Percentiles rank a stretch among this genome's conserved stretches.
phyloP scores from a whole-genome alignment of 164 flowering plant genomes.

The Liquidambar formosana region DNA sequence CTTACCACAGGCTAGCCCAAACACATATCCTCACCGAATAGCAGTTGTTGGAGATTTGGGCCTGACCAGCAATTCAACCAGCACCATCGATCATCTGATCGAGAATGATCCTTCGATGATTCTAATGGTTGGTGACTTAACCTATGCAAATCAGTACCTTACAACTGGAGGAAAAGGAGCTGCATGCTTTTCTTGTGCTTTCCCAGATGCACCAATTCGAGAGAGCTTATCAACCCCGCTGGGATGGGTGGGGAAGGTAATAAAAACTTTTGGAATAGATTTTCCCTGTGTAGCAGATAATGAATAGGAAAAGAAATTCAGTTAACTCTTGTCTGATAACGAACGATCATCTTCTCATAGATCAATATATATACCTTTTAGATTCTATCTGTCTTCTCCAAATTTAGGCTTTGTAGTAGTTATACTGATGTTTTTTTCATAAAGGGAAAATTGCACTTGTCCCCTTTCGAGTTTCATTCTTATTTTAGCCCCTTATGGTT shows the following conservation, averaged over 20 bases:
- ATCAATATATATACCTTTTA: too few relatives aligned
- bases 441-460: too few relatives aligned
- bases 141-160: conserved; percentile 81
- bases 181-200: conserved; percentile 72
- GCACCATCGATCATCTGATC: conserved; percentile 74
- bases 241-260: conserved; percentile 99
- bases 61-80: conserved; percentile 74
- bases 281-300: too few relatives aligned
- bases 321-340: too few relatives aligned
- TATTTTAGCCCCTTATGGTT: too few relatives aligned
- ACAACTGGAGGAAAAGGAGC: conserved; percentile 82
- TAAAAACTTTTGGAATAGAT: too few relatives aligned
- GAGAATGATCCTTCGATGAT: conserved; percentile 73
- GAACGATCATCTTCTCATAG: too few relatives aligned
- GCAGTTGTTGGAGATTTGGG: conserved; percentile 89
- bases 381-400: neutral
- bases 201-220: conserved; percentile 84
- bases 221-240: conserved; percentile 95
- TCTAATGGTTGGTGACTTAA: conserved; percentile 83
- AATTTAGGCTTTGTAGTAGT: too few relatives aligned
- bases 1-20: conserved; percentile 49
- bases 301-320: too few relatives aligned
- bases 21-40: conserved; percentile 57
- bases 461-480: too few relatives aligned
- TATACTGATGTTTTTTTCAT: too few relatives aligned